Conservation (phyloP, 2,329 filamentous ascomycete species). For the Scedosporium apiospermum region DNA sequence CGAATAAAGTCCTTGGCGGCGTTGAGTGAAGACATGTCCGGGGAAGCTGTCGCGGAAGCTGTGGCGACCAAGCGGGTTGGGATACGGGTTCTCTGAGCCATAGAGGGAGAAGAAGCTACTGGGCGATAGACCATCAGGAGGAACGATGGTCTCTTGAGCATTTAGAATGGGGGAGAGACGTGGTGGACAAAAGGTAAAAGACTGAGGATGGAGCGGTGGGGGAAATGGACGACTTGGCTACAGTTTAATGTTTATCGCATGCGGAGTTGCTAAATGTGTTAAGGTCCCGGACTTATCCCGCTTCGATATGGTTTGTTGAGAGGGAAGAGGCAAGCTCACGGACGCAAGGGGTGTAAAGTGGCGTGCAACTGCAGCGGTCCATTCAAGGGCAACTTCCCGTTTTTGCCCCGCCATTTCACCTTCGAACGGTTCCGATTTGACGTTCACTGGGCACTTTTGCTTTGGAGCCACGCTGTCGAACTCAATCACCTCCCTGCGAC, state of each 20-base stretch:
- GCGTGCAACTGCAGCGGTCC: too few species aligned
- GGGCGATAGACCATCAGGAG: constrained; percentile 6
- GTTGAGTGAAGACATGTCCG: constrained; percentile 41
- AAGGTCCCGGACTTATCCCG: too few species aligned
- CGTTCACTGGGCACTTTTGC: too few species aligned
- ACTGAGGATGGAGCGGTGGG: not conserved
- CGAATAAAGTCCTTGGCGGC: constrained; percentile 76
- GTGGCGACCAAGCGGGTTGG: constrained; percentile 7
- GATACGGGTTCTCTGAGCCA: not conserved
- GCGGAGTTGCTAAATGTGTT: not conserved
- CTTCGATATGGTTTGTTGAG: too few species aligned
- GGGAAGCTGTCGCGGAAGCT: constrained; percentile 8
- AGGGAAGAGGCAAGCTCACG: too few species aligned
- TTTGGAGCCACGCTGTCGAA: too few species aligned
- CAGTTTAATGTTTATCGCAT: not conserved
- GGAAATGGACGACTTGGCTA: not conserved
- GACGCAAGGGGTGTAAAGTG: too few species aligned
- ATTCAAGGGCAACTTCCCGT: too few species aligned
- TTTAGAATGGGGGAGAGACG: constrained; percentile 2
- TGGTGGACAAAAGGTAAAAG: not conserved
- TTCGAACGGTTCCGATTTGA: too few species aligned
- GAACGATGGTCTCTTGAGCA: constrained; percentile 4
- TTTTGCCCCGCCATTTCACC: too few species aligned
- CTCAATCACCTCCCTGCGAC: too few species aligned
- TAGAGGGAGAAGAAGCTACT: not conserved